Base-by-base conservation (phyloP, 116 monocot genomes). In the Cymodocea nodosa region DNA sequence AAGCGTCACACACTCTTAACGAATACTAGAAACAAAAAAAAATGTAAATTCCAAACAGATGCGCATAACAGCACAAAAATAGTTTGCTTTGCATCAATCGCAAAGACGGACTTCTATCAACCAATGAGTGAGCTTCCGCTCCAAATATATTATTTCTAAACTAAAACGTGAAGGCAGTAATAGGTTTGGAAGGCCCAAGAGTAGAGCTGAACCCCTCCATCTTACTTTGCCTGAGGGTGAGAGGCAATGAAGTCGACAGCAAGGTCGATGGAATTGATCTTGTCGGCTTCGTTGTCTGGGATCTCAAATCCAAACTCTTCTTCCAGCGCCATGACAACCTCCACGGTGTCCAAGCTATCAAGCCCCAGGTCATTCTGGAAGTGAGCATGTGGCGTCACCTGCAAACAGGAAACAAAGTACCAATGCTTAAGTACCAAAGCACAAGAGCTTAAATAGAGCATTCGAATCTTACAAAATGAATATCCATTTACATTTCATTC, bases 261-360 rank as follows among this genome's bases (percentile, higher is more conserved):
- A 64, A 64, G n/a, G 15, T 65, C 63, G n/a, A 75, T 65, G 63
- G 75, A 58, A 22, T 22, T 70, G 64, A 75, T 75, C 64, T 75
- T 70, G 51, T 75, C 64, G 4, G 75, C 70, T 18, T 75, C 75
- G n/a, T 51, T 75, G 56, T 70, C 75, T 17, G 75, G 70, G 36
- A 70, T 75, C 56, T 75, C 75, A 24, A 69, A 64, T 13, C 69
- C 75, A 23, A 75, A 75, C 56, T 75, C 75, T 54, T 75, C 75
- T 64, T 75, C 75, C 51, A 75, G 63, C 18, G 75, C 70, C 75
- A 75, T 75, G 6, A 75, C 75, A 48, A 75, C 44, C 20, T 75
- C 75, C 18, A 75, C 75, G 16, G 75, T 44, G 34, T 75, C 75
- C 75, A 75, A 61, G 53, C 75, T 75, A 62, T 75, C 75, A 34